Conservation (phyloP, 2,329 filamentous ascomycete species). For the Verticillium tricorpus region DNA sequence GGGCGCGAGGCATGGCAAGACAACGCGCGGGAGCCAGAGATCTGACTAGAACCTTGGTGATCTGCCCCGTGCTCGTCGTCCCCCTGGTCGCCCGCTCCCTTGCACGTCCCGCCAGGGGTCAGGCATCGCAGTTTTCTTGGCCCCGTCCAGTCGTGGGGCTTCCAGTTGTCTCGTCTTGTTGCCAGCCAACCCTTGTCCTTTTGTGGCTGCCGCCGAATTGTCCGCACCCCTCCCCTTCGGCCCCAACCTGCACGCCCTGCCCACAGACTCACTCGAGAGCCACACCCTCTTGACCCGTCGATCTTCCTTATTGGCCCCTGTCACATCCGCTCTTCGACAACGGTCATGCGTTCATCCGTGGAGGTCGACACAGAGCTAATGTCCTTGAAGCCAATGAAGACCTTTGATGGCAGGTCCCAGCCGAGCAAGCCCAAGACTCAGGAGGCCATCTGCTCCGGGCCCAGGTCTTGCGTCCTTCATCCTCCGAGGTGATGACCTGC, state of each 20-base stretch:
- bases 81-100: background rate
- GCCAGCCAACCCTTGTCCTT: background rate
- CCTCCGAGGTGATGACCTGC: background rate
- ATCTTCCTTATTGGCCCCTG: background rate
- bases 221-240: background rate
- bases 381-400: background rate
- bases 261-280: background rate
- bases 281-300: background rate
- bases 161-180: background rate
- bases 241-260: background rate
- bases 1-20: background rate
- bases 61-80: background rate
- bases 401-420: background rate
- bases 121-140: background rate
- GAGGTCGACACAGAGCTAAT: background rate
- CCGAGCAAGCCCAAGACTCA: background rate
- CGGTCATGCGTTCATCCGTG: conserved; percentile 1
- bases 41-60: background rate
- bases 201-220: background rate
- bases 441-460: background rate
- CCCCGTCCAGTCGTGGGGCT: background rate
- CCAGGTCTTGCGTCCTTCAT: background rate
- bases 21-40: background rate
- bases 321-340: background rate
- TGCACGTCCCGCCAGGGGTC: background rate